Evolutionary conservation across 2,329 filamentous ascomycete genomes (phyloP), one percentile per base, ranked within the genome.

Genomic region (Gremmenia infestans): DNA sequence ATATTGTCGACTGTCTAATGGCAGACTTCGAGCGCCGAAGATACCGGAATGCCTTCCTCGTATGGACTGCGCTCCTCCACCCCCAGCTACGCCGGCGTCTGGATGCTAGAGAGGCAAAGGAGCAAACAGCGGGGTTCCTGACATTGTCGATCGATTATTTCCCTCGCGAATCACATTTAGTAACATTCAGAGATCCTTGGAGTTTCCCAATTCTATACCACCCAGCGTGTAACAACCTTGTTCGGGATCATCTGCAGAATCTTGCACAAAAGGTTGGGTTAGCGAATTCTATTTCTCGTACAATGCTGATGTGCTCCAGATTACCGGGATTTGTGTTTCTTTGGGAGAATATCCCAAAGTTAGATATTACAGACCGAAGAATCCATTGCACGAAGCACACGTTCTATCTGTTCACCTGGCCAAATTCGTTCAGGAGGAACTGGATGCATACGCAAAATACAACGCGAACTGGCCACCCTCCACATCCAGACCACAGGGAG

Each of bases 181-280:
- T 97, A 65, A 96, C 91, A 0, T 97, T 99, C 67, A 81, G 89
- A 68, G 93, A 99, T 70, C 93, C 94, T 1, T 96, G 88, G 86
- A 97, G 93, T 73, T 99, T 99, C 68, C 91, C 91, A 0, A 81
- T 92, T 51, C 78, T 99, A 57, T 99, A 88, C 74, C 93, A 99
- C 70, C 93, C 93, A 1, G 83, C 81, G 53, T 97, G 94, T 74
- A 96, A 96, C 71, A 81, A 84, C 61, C 76, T 97, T 45, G 87
- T 99, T 42, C 83, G 86, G 49, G 80, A 82, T 54, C 93, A 99
- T 70, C 85, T 99, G 81, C 86, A 92, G 68, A 80, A 82, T 40
- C 75, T 97, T 54, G 91, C 94, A 28, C 89, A 96, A 71, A 97
- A 93, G 84, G 91, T 95, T 70, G 42, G 65, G 50, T 61, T 47